A percentile compares a stretch with the other conserved stretches of the same genome.
These are phyloP conservation scores for Metschnikowia corniflorae DNA, from an alignment of 805 yeast genomes.

Conservation along the genomic window DNA sequence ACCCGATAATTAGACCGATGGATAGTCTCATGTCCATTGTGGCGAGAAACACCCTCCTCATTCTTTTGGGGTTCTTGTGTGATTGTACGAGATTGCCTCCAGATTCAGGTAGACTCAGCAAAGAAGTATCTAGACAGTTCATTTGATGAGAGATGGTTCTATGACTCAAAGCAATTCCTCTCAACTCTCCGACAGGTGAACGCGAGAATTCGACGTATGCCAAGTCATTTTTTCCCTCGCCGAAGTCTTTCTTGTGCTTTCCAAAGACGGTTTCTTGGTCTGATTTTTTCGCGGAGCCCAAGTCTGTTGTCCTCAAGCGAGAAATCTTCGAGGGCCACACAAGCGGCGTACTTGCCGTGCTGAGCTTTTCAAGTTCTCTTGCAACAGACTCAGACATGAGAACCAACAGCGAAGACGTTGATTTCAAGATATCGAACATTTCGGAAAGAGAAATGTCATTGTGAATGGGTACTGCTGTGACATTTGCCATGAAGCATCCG, in stretches of 20 bases:
- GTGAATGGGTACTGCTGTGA: conserved; percentile 90
- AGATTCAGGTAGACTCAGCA: conserved; percentile 63
- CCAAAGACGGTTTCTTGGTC: conserved; percentile 27
- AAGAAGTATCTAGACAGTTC: conserved; percentile 65
- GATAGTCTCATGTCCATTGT: conserved; percentile 49
- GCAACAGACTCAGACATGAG: conserved; percentile 77
- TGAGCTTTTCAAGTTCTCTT: conserved; percentile 67
- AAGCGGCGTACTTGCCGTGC: conserved; percentile 38
- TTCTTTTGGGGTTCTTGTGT: conserved; percentile 29
- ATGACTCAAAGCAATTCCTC: conserved; percentile 93
- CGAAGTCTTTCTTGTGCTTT: conserved; percentile 14
- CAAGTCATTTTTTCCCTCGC: conserved; percentile 44
- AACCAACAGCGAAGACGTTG: conserved; percentile 74
- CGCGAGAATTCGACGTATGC: conserved; percentile 93
- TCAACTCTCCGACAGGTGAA: conserved; percentile 83
- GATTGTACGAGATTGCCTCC: conserved; percentile 49
- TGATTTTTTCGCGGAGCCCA: conserved; percentile 56
- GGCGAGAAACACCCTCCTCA: conserved; percentile 52
- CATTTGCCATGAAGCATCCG: conserved; percentile 91
- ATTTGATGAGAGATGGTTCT: conserved; percentile 85
- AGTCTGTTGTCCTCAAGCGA: conserved; percentile 81
- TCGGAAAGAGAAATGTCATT: conserved; percentile 68
- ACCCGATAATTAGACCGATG: conserved; percentile 80
- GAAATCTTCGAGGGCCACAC: conserved; percentile 72
- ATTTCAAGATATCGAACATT: conserved; percentile 64